Evolutionary conservation across 441 rosid genomes (phyloP).

Genomic region (Biscutella auriculata): DNA sequence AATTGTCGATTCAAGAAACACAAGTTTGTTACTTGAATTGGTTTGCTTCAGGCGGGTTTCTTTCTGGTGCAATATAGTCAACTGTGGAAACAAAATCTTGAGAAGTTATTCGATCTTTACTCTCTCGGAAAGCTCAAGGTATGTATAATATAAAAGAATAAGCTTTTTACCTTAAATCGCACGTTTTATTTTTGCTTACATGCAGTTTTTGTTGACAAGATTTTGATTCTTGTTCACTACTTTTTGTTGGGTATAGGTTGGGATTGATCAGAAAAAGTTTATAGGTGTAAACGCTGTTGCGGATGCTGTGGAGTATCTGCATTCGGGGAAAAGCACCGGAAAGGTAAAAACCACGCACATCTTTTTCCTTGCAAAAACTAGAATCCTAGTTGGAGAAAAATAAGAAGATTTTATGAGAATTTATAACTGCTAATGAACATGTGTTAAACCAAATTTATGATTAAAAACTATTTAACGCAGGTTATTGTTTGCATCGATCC

Average conservation of each 20-base stretch:
- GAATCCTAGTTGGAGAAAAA: too few relatives aligned
- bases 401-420: too few relatives aligned
- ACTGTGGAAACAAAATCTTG: slow-evolving; percentile 77
- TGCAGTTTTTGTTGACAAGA: too few relatives aligned
- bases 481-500: slow-evolving; percentile 84
- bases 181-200: background rate
- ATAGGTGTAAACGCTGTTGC: slow-evolving; percentile 57
- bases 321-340: slow-evolving; percentile 91
- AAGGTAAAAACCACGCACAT: slow-evolving; percentile 31
- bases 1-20: background rate
- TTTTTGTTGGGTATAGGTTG: too few relatives aligned
- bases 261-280: slow-evolving; percentile 64
- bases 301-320: slow-evolving; percentile 94
- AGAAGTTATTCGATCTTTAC: slow-evolving; percentile 50
- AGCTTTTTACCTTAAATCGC: too few relatives aligned
- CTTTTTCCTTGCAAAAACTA: background rate
- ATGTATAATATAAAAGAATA: too few relatives aligned
- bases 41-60: slow-evolving; percentile 69
- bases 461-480: slow-evolving; percentile 21
- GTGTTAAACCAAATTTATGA: background rate
- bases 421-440: too few relatives aligned
- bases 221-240: too few relatives aligned
- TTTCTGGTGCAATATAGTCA: slow-evolving; percentile 65
- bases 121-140: slow-evolving; percentile 85
- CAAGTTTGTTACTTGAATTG: background rate